phyloP scores from a whole-genome alignment of 768 basidiomycete species.

The Lactifluus subvellereus region DNA sequence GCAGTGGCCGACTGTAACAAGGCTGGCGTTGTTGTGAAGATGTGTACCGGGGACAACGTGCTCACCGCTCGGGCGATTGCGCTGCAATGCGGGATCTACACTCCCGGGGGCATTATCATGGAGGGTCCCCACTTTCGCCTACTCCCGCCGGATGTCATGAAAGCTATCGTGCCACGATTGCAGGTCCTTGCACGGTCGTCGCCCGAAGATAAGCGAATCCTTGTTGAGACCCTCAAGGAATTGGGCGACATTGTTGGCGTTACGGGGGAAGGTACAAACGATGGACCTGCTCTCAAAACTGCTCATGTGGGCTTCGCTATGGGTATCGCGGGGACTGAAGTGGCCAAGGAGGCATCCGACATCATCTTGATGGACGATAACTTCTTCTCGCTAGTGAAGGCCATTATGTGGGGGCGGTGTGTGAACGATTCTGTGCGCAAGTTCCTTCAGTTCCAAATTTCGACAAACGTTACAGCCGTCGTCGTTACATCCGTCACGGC shows the following conservation, averaged over 20 bases:
- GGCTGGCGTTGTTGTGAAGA: constrained; percentile 92
- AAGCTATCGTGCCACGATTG: constrained; percentile 82
- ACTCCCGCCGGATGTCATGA: constrained; percentile 60
- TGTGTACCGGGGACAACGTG: constrained; percentile 98
- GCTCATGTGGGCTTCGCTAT: constrained; percentile 97
- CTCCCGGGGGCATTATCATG: constrained; percentile 92
- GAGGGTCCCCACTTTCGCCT: constrained; percentile 92
- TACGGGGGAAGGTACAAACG: constrained; percentile 97
- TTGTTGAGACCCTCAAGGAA: constrained; percentile 82
- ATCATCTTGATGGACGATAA: constrained; percentile 99
- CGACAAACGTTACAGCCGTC: constrained; percentile 94
- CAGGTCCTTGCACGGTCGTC: constrained; percentile 97
- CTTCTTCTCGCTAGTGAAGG: constrained; percentile 92
- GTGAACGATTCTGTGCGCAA: constrained; percentile 98
- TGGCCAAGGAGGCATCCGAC: constrained; percentile 98
- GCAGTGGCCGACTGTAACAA: constrained; percentile 83
- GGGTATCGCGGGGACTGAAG: constrained; percentile 95
- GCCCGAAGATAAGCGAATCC: constrained; percentile 92
- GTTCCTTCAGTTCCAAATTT: constrained; percentile 94
- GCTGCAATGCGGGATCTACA: constrained; percentile 92
- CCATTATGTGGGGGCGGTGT: constrained; percentile 98
- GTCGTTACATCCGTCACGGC: constrained; percentile 90
- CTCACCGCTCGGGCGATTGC: constrained; percentile 96
- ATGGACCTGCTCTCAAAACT: constrained; percentile 92
- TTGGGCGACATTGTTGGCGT: constrained; percentile 92